Evolutionary conservation across 139 green algal genomes (phyloP), one percentile per base, ranked within the genome.

Genomic region (Chlorella ohadii): DNA sequence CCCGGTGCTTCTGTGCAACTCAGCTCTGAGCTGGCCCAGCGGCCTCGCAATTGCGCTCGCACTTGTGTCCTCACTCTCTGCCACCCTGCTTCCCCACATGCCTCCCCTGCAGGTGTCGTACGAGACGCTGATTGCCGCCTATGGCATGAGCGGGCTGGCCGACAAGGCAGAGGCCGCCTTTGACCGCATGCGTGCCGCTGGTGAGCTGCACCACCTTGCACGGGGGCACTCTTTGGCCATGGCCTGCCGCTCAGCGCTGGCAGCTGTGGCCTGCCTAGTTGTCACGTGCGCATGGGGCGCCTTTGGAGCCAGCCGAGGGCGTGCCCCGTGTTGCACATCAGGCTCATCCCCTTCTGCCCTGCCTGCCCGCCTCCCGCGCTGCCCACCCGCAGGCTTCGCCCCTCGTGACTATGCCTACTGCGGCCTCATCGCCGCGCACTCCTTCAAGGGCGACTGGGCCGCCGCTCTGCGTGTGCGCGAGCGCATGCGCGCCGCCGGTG

Each of bases 351-450:
- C n/a, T n/a, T n/a, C n/a, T n/a, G n/a, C 51, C 51, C 51, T 59
- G 51, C 51, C 51, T 22, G 9, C 51, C 11, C 51, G 22, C 93
- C 47, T 55, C 41, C 65, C 33, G 67, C 87, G 57, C 13, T 22
- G 9, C 4, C 1, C 9, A 51, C 9, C 4, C 47, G 41, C 67
- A 51, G 85, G 88, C 0, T 72, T 93, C 59, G 36, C 57, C 1
- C 91, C 95, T 0, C 82, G 93, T 0, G 94, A 98, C 85, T 96
- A 96, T 51, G 91, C 94, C 11, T 97, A 92, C 87, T 95, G 91
- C 81, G 94, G 90, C 31, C 88, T 97, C 28, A 89, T 96, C 25
- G 93, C 94, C 27, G 94, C 92, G 13, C 84, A 96, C 89, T 91
- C 84, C 15, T 75, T 96, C 84, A 74, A 85, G 27, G 92, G 94